phyloP scores from a whole-genome alignment of 2,329 filamentous ascomycete species.

The Botrytis pseudocinerea region DNA sequence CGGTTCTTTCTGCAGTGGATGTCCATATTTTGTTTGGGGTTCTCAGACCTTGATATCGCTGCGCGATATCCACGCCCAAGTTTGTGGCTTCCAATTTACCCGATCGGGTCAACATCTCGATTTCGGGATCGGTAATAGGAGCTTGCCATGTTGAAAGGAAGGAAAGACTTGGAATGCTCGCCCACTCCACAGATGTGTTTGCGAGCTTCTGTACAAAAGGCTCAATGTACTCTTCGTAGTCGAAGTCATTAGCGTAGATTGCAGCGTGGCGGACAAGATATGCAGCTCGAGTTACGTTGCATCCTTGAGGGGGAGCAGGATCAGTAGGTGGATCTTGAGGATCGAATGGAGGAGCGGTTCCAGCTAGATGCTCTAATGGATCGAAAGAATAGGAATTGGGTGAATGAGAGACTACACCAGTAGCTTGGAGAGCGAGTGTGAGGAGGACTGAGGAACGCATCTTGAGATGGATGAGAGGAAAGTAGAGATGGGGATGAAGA shows the following conservation, averaged over 20 bases:
- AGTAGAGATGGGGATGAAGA: neutral
- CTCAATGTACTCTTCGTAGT: slow-evolving; percentile 52
- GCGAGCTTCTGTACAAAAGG: slow-evolving; percentile 52
- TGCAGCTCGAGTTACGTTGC: slow-evolving; percentile 51
- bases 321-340: slow-evolving; percentile 49
- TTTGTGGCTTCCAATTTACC: slow-evolving; percentile 36
- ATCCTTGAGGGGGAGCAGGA: slow-evolving; percentile 50
- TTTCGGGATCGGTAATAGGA: slow-evolving; percentile 35
- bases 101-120: slow-evolving; percentile 35
- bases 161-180: slow-evolving; percentile 35
- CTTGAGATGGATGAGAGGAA: slow-evolving; percentile 2
- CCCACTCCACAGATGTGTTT: slow-evolving; percentile 51
- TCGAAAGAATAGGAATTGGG: slow-evolving; percentile 46
- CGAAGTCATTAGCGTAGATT: slow-evolving; percentile 54
- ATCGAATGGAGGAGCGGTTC: slow-evolving; percentile 53
- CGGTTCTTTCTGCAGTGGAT: slow-evolving; percentile 52
- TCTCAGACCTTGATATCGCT: slow-evolving; percentile 42
- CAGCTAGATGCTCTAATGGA: slow-evolving; percentile 51
- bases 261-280: slow-evolving; percentile 53
- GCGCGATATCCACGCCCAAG: slow-evolving; percentile 36
- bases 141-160: slow-evolving; percentile 37
- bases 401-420: slow-evolving; percentile 24
- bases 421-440: slow-evolving; percentile 18
- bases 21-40: slow-evolving; percentile 53
- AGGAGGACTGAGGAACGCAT: slow-evolving; percentile 20